phyloP scores from a whole-genome alignment of 2,329 filamentous ascomycete species.

The Exophiala sp. region DNA sequence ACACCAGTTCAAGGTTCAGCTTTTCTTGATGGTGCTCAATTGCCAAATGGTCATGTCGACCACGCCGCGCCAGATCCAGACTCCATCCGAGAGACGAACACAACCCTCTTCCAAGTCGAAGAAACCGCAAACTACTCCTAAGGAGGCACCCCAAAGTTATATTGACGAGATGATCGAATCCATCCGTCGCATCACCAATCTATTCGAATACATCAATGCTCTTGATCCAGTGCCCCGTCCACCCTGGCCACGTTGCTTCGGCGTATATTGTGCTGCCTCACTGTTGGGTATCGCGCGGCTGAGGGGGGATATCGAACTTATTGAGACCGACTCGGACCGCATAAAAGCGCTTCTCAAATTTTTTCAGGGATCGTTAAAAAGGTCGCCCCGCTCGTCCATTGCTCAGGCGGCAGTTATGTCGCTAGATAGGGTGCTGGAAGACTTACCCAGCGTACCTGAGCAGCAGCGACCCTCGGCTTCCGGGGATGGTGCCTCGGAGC shows the following conservation, averaged over 20 bases:
- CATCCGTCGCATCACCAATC: constrained; percentile 12
- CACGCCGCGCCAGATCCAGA: constrained; percentile 1
- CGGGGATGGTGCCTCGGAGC: not conserved
- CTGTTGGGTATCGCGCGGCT: constrained; percentile 20
- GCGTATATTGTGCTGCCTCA: constrained; percentile 14
- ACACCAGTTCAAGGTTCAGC: constrained; percentile 19
- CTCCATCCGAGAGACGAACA: not conserved
- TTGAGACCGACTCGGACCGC: constrained; percentile 13
- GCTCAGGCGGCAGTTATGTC: constrained; percentile 4
- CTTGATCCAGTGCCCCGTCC: constrained; percentile 12
- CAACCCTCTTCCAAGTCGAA: not conserved
- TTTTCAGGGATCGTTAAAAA: constrained; percentile 11
- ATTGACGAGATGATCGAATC: constrained; percentile 14
- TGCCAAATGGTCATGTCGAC: constrained; percentile 7
- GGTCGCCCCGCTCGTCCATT: constrained; percentile 1
- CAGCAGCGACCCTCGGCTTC: not conserved
- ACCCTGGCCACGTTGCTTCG: constrained; percentile 21
- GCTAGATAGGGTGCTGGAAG: constrained; percentile 6
- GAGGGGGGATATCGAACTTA: constrained; percentile 12
- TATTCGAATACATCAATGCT: constrained; percentile 15
- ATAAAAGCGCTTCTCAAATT: constrained; percentile 7
- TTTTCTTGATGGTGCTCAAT: constrained; percentile 16
- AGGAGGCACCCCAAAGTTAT: constrained; percentile 1
- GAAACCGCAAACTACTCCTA: constrained; percentile 9
- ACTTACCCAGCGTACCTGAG: not conserved